Evolutionary conservation across 148 eudicot genomes (phyloP).

Genomic region (Heliamphora exappendiculata): DNA sequence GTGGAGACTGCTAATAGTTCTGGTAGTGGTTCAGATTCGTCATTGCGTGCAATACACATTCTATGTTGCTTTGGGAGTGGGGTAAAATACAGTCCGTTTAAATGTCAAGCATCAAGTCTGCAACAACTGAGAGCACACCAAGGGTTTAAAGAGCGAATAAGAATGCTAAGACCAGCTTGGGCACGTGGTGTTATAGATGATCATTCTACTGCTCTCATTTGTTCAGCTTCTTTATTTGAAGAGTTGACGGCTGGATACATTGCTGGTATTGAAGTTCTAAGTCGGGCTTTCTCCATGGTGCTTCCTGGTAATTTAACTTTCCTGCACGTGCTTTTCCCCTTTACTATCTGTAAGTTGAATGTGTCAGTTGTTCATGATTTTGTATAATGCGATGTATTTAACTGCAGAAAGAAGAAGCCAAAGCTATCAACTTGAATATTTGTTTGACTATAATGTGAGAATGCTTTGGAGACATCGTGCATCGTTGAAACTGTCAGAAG

Average conservation of each 20-base stretch:
- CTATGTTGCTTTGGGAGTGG: constrained; percentile 84
- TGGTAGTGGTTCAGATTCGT: constrained; percentile 42
- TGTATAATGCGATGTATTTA: background rate
- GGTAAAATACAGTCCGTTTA: constrained; percentile 54
- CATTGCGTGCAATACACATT: constrained; percentile 58
- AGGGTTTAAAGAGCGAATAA: constrained; percentile 72
- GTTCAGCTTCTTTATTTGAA: constrained; percentile 89
- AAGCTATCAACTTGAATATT: constrained; percentile 58
- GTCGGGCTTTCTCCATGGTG: constrained; percentile 74
- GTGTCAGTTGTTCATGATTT: background rate
- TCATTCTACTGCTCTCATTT: constrained; percentile 54
- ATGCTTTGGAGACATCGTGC: constrained; percentile 58
- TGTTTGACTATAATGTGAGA: constrained; percentile 55
- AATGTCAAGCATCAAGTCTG: constrained; percentile 57
- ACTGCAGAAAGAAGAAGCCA: constrained; percentile 66
- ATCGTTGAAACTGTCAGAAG: constrained; percentile 42
- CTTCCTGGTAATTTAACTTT: constrained; percentile 60
- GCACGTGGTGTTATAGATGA: constrained; percentile 56
- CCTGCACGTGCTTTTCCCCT: background rate
- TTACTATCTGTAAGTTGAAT: background rate
- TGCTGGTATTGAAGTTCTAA: constrained; percentile 61
- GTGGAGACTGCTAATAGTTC: constrained; percentile 47
- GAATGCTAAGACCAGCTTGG: constrained; percentile 49
- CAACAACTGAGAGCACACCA: constrained; percentile 85
- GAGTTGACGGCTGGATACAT: constrained; percentile 71